Evolutionary conservation across 495 filamentous ascomycete species (phyloP).

Genomic region (Thermochaetoides thermophila): DNA sequence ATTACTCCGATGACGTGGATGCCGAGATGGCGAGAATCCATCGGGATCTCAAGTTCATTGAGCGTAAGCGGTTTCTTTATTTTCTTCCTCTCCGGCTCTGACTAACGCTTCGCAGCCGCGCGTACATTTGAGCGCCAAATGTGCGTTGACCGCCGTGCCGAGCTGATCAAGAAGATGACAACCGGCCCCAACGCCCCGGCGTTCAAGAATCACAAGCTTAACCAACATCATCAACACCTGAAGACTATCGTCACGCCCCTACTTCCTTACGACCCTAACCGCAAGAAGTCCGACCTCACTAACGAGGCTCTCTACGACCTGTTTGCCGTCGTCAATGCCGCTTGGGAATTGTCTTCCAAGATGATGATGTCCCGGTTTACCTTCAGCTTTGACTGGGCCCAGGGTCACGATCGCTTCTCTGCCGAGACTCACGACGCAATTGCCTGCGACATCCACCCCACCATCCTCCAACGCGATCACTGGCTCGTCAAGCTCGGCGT

Average conservation of each 20-base stretch:
- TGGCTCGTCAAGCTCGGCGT: conserved; percentile 20
- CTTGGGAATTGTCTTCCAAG: conserved; percentile 19
- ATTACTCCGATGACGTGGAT: conserved; percentile 8
- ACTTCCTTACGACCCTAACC: background rate
- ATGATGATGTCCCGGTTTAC: conserved; percentile 13
- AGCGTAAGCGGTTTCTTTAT: background rate
- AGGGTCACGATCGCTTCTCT: conserved; percentile 14
- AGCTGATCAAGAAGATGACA: conserved; percentile 8
- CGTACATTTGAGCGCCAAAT: conserved; percentile 14
- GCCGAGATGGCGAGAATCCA: conserved; percentile 10
- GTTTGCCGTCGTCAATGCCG: conserved; percentile 8
- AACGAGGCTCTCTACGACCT: conserved; percentile 19
- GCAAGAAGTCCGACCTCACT: background rate
- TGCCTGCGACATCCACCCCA: conserved; percentile 1
- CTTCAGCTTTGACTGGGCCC: conserved; percentile 20
- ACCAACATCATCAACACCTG: conserved; percentile 14
- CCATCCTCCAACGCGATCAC: conserved; percentile 5
- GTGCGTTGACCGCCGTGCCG: conserved; percentile 12
- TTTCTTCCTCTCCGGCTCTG: background rate
- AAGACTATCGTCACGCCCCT: conserved; percentile 10
- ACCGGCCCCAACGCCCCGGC: background rate
- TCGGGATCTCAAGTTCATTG: conserved; percentile 4
- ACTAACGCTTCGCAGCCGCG: conserved; percentile 3
- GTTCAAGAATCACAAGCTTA: conserved; percentile 11
- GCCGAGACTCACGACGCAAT: conserved; percentile 11